Conservation (phyloP, 2,329 filamentous ascomycete species). For the Aspergillus candidus region DNA sequence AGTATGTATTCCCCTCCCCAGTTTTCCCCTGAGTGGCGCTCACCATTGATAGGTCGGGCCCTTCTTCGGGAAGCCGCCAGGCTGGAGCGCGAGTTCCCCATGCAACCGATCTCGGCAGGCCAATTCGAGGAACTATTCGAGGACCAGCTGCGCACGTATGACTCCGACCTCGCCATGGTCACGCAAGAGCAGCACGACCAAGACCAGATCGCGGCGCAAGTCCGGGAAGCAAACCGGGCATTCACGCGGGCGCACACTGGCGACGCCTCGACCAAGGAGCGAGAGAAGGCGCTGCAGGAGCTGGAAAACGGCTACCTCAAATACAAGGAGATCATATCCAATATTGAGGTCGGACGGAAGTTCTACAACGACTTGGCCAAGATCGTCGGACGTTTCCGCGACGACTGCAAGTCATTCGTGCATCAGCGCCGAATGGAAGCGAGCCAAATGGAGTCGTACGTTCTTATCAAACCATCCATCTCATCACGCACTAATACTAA, state of each 20-base stretch:
- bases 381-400: slow-evolving; percentile 78
- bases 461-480: slow-evolving; percentile 2
- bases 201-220: slow-evolving; percentile 59
- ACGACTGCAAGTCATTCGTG: slow-evolving; percentile 71
- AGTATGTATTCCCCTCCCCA: slow-evolving; percentile 42
- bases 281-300: slow-evolving; percentile 78
- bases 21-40: not conserved
- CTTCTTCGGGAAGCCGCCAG: slow-evolving; percentile 77
- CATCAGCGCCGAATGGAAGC: slow-evolving; percentile 77
- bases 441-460: slow-evolving; percentile 67
- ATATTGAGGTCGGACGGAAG: slow-evolving; percentile 83
- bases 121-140: slow-evolving; percentile 94
- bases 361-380: slow-evolving; percentile 95
- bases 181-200: slow-evolving; percentile 70
- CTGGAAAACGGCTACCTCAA: slow-evolving; percentile 89
- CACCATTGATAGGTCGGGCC: slow-evolving; percentile 52
- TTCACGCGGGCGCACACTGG: slow-evolving; percentile 68
- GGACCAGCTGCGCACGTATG: slow-evolving; percentile 71
- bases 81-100: slow-evolving; percentile 78
- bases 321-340: slow-evolving; percentile 92
- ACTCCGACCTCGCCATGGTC: slow-evolving; percentile 66
- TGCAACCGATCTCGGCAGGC: slow-evolving; percentile 74
- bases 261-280: slow-evolving; percentile 62
- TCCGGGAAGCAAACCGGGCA: slow-evolving; percentile 69
- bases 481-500: slow-evolving; percentile 3